Evolutionary conservation across 129 eudicot genomes (phyloP), one percentile per base, ranked within the genome.

Genomic region (Dittrichia graveolens): DNA sequence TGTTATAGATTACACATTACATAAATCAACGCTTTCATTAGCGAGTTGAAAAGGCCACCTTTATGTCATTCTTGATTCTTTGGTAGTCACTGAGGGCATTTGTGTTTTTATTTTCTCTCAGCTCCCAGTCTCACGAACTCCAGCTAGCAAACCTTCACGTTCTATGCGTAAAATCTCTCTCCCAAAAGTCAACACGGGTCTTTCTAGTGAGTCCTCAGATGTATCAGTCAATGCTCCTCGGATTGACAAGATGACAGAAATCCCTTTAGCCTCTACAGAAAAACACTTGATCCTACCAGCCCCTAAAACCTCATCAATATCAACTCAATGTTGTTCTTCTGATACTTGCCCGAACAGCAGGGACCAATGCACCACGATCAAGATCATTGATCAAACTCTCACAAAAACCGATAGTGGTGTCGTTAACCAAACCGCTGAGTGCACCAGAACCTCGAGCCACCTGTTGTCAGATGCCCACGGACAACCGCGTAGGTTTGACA

Each of bases 141-240:
- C 90, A 18, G 79, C 81, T 1, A 46, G 55, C 37, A 83, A 76
- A 69, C 76, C 84, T 47, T 67, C 90, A 43, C 76, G 69, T 38
- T 15, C 85, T 15, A 61, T 80, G 31, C 88, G 96, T 15, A 81
- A 86, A 57, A 85, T 81, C 57, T 84, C 98, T 61, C 88, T 89
- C 19, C 96, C 96, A 15, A 85, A 80, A 65, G 69, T 81, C 49
- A 80, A 72, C 67, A 59, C 31, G 9, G 82, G 79, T 53, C 82
- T 85, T 52, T 73, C 68, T 8, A 50, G 80, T 8, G 83, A 82
- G 18, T 94, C 97, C 18, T 93, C 86, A 4, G 84, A 94, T 42
- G 95, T 94, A 47, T 94, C 98, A 6, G 98, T 94, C 78, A 90
- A 94, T 34, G 90, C 91, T 69, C 98, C 98, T 44, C 84, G 81